These are phyloP conservation scores for Saturnispora besseyi DNA, from an alignment of 805 yeast species.

Conservation along the genomic window DNA sequence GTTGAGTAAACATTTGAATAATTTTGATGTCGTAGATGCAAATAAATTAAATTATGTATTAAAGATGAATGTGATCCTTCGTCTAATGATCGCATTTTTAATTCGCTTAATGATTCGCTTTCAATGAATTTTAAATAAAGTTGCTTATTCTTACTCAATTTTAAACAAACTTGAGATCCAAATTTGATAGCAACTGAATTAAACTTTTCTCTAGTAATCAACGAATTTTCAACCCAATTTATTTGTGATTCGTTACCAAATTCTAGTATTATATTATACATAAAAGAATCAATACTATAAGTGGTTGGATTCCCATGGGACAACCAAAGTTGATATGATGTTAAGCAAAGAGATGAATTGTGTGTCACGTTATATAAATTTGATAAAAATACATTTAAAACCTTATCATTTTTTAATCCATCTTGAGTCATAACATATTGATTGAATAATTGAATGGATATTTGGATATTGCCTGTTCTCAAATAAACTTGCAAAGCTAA, in stretches of 20 bases:
- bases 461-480: conserved; percentile 19
- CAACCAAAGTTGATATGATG: conserved; percentile 23
- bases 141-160: conserved; percentile 8
- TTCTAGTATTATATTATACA: conserved; percentile 17
- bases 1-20: conserved; percentile 9
- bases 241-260: conserved; percentile 18
- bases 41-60: conserved; percentile 14
- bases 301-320: conserved; percentile 14
- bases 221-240: conserved; percentile 15
- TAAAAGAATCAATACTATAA: conserved; percentile 17
- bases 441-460: conserved; percentile 24
- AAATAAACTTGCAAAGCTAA: conserved; percentile 21
- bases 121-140: conserved; percentile 10
- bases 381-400: conserved; percentile 19
- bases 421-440: conserved; percentile 21
- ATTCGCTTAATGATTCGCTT: conserved; percentile 12
- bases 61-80: conserved; percentile 8
- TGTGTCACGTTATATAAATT: conserved; percentile 15
- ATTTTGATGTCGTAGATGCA: conserved; percentile 16
- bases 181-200: conserved; percentile 10
- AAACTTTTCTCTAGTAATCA: conserved; percentile 11
- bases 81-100: conserved; percentile 8
- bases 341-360: conserved; percentile 18
- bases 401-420: conserved; percentile 9
- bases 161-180: conserved; percentile 15